Conservation (phyloP, 1,284 basidiomycete genomes). For the Irpex rosettiformis region DNA sequence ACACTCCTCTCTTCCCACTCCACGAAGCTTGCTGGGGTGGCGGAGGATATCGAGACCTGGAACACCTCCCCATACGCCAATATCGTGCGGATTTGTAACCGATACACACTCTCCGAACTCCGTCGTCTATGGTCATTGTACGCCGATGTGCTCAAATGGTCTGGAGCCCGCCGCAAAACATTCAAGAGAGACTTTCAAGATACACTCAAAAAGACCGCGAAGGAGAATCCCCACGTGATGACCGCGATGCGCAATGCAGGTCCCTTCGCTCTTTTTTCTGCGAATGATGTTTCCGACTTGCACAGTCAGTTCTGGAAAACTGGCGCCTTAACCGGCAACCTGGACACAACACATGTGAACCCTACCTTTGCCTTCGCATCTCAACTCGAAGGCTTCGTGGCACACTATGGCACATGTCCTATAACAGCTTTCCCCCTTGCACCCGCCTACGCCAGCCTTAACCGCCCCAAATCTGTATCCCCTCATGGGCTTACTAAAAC, state of each 20-base stretch:
- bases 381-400: conserved; percentile 36
- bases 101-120: conserved; percentile 39
- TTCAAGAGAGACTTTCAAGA: conserved; percentile 2
- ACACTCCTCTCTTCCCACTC: conserved; percentile 41
- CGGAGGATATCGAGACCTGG: conserved; percentile 40
- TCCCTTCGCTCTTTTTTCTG: conserved; percentile 30
- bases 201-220: neutral
- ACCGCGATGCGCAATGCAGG: conserved; percentile 33
- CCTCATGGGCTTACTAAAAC: conserved; percentile 24
- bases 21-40: conserved; percentile 36
- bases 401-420: conserved; percentile 48
- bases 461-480: neutral
- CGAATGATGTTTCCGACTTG: conserved; percentile 8
- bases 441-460: conserved; percentile 19
- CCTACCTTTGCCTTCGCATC: conserved; percentile 46
- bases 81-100: conserved; percentile 35
- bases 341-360: conserved; percentile 36
- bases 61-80: conserved; percentile 36
- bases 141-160: conserved; percentile 19
- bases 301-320: conserved; percentile 37
- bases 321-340: conserved; percentile 36
- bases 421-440: conserved; percentile 45
- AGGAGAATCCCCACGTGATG: conserved; percentile 9
- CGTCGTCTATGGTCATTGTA: conserved; percentile 43
- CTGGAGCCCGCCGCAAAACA: conserved; percentile 9